phyloP scores from a whole-genome alignment of 176 grass and related monocot genomes.

The Pontederia crassipes region DNA sequence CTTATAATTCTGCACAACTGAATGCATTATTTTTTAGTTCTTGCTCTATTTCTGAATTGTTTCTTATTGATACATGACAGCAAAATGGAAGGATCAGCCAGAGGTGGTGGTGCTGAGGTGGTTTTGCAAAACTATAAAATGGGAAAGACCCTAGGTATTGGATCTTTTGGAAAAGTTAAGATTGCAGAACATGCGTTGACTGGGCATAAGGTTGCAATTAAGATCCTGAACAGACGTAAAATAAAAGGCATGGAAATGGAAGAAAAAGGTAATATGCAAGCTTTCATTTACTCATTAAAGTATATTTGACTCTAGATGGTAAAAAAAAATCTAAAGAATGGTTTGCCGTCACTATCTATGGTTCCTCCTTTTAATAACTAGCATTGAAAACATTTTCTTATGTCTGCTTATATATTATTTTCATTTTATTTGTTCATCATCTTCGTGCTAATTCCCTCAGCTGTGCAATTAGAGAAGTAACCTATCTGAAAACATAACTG shows the following conservation, averaged over 20 bases:
- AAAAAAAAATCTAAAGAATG: background rate
- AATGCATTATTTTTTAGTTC: no score
- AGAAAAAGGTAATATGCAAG: slow-evolving; percentile 33
- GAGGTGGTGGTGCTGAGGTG: slow-evolving; percentile 22
- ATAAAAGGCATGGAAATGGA: slow-evolving; percentile 56
- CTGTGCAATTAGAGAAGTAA: slow-evolving; percentile 15
- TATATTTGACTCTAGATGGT: background rate
- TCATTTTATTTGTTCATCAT: background rate
- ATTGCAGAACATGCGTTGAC: slow-evolving; percentile 48
- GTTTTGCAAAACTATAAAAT: slow-evolving; percentile 35
- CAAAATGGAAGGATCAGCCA: slow-evolving; percentile 32
- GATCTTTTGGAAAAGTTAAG: slow-evolving; percentile 50
- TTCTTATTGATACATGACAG: no score
- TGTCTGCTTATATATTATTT: no score
- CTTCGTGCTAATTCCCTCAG: background rate
- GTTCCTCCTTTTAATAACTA: no score
- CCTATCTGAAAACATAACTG: background rate
- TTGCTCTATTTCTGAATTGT: no score
- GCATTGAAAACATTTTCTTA: no score
- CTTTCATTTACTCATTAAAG: background rate
- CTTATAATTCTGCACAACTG: no score
- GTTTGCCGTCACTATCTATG: no score
- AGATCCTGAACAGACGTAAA: slow-evolving; percentile 51
- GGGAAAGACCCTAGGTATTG: slow-evolving; percentile 49
- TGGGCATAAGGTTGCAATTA: slow-evolving; percentile 47